A percentile compares a stretch with the other conserved stretches of the same genome.
Conservation (phyloP, 257 asterid species). For the Nicotiana noctiflora region DNA sequence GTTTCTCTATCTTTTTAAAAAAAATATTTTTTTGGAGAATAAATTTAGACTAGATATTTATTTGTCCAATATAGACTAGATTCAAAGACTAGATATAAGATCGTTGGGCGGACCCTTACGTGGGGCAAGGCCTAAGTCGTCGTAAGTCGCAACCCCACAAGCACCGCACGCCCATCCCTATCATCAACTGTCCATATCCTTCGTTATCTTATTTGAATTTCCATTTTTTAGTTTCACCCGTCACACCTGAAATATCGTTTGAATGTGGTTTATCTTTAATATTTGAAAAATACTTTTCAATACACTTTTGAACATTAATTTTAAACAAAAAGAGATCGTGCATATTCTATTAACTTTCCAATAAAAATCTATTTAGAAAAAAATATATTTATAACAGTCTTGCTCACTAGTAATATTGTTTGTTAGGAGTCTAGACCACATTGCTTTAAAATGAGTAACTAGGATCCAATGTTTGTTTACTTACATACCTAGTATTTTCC, state of each 20-base stretch:
- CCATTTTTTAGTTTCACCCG: neutral
- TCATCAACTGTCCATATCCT: neutral
- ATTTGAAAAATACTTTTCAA: neutral
- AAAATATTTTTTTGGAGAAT: neutral
- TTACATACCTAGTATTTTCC: too few species aligned
- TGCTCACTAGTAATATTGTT: too few species aligned
- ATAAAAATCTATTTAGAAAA: neutral
- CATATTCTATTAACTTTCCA: neutral
- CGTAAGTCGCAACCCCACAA: neutral
- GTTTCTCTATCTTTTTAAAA: neutral
- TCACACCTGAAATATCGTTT: neutral
- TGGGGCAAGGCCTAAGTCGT: neutral
- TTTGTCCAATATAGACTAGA: neutral
- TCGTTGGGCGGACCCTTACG: slow-evolving; percentile 1
- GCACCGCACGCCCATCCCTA: slow-evolving; percentile 5
- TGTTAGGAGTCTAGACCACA: too few species aligned
- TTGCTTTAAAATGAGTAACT: too few species aligned
- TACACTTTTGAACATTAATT: neutral
- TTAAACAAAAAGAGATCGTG: neutral
- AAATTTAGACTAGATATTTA: neutral
- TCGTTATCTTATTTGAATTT: neutral
- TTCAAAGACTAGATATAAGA: neutral
- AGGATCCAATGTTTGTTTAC: too few species aligned
- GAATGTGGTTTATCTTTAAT: neutral
- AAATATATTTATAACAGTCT: neutral